Percentiles rank a stretch among this genome's conserved stretches.
Conservation (phyloP, 2,329 filamentous ascomycete species). For the Huntiella decipiens region DNA sequence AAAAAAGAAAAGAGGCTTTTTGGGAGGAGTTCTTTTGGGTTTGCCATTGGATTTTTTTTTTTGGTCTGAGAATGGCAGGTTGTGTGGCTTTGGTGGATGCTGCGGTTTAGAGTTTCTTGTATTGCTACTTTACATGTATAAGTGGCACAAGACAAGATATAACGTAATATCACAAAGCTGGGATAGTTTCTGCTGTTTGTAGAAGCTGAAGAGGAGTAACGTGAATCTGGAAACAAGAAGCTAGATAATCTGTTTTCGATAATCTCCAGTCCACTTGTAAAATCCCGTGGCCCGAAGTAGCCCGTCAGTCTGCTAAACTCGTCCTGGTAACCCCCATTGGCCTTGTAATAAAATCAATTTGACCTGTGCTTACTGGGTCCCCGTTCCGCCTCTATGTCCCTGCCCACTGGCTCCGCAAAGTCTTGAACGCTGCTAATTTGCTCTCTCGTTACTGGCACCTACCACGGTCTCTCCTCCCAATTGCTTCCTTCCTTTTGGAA, state of each 20-base stretch:
- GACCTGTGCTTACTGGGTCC: constrained; percentile 3
- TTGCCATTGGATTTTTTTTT: constrained; percentile 2
- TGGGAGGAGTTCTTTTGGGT: background rate
- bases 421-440: constrained; percentile 6
- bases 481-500: constrained; percentile 7
- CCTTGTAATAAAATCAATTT: constrained; percentile 3
- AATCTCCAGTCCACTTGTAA: too few relatives aligned
- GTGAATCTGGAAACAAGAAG: background rate
- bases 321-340: background rate
- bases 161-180: too few relatives aligned
- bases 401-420: constrained; percentile 4
- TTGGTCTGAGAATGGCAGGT: background rate
- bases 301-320: too few relatives aligned
- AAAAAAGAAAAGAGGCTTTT: constrained; percentile 4
- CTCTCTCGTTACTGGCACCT: constrained; percentile 1
- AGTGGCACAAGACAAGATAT: too few relatives aligned
- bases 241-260: background rate
- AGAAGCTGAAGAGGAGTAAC: too few relatives aligned
- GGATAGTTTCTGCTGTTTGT: too few relatives aligned
- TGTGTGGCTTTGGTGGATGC: background rate
- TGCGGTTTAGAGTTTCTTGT: too few relatives aligned
- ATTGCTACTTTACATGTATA: too few relatives aligned
- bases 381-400: background rate
- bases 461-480: constrained; percentile 1
- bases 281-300: too few relatives aligned